Evolutionary conservation across 2,329 filamentous ascomycete genomes (phyloP), one percentile per base, ranked within the genome.

Genomic region (Penicillium palitans): DNA sequence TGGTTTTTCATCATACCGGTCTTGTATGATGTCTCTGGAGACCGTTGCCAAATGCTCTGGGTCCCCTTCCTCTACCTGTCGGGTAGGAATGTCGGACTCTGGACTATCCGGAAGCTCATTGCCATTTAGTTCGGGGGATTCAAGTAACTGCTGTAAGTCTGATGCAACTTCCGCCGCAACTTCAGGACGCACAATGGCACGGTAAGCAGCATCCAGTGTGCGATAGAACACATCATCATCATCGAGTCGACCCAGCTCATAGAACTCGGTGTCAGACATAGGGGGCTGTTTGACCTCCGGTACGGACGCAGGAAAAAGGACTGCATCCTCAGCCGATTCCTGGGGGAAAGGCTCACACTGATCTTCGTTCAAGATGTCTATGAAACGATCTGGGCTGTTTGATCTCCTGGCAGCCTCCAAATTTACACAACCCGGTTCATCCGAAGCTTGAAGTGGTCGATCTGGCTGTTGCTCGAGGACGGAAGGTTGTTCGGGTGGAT

Each of bases 191-290:
- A 55, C 31, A 17, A 58, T 55, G 13, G 40, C 24, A 41, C 15
- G 2, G 27, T 59, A 59, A 31, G 55, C 54, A 15, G 48, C 44
- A 24, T 61, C 56, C 29, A 59, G 24, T 6, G 51, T 47, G 27
- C 55, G 40, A 25, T 55, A 59, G 15, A 61, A 54, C 5, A 33
- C 10, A 24, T 59, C 42, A 19, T 57, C 49, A 40, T 60, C 58
- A 9, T 49, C 42, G 19, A 58, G 15, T 33, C 10, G 45, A 19
- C 4, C 31, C n/a, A 55, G 31, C 4, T 39, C 52, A 41, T 54
- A 33, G 7, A 58, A 24, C 2, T 54, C 55, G 8, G 54, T 39
- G 31, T 45, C 24, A 37, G 29, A 41, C 1, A 46, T 29, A 35
- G 15, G 45, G 19, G 19, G 15, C 8, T 27, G 25, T 35, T 24